Evolutionary conservation across 805 yeast species (phyloP).

Genomic region (Zygosaccharomyces bailii): DNA sequence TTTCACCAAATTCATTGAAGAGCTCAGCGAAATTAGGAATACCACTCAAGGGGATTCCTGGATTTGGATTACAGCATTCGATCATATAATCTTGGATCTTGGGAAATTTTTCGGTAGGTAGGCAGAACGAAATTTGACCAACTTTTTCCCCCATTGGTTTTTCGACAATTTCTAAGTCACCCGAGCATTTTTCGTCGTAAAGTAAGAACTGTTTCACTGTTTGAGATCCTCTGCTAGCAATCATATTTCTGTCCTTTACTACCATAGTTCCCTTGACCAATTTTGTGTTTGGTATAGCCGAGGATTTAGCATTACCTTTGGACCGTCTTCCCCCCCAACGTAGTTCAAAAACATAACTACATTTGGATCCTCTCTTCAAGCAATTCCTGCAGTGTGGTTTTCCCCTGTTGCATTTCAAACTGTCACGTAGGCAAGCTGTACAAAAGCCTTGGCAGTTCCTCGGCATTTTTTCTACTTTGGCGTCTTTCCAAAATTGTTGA

Average conservation of each 20-base stretch:
- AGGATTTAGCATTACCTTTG: slow-evolving; percentile 10
- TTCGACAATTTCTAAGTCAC: neutral
- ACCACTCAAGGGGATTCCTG: neutral
- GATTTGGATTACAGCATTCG: neutral
- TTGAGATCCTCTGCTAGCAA: slow-evolving; percentile 1
- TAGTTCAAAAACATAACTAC: slow-evolving; percentile 63
- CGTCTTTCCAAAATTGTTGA: neutral
- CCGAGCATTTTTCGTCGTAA: neutral
- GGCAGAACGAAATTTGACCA: neutral
- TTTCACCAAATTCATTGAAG: neutral
- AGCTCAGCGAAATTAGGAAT: neutral
- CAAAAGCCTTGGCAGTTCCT: slow-evolving; percentile 5
- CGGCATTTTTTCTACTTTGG: neutral
- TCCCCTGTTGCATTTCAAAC: slow-evolving; percentile 65
- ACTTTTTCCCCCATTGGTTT: neutral
- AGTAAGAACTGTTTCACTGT: slow-evolving; percentile 1
- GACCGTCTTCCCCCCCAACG: slow-evolving; percentile 50
- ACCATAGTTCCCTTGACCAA: slow-evolving; percentile 3
- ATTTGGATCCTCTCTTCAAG: slow-evolving; percentile 39
- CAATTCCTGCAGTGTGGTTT: slow-evolving; percentile 65
- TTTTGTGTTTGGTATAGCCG: slow-evolving; percentile 10
- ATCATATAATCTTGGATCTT: neutral
- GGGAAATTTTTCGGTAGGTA: neutral
- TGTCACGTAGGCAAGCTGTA: slow-evolving; percentile 48
- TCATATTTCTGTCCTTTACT: slow-evolving; percentile 2